Percentiles rank a stretch among this genome's conserved stretches.
Evolutionary conservation across 768 basidiomycete species (phyloP).

Genomic region (Tylopilus felleus): DNA sequence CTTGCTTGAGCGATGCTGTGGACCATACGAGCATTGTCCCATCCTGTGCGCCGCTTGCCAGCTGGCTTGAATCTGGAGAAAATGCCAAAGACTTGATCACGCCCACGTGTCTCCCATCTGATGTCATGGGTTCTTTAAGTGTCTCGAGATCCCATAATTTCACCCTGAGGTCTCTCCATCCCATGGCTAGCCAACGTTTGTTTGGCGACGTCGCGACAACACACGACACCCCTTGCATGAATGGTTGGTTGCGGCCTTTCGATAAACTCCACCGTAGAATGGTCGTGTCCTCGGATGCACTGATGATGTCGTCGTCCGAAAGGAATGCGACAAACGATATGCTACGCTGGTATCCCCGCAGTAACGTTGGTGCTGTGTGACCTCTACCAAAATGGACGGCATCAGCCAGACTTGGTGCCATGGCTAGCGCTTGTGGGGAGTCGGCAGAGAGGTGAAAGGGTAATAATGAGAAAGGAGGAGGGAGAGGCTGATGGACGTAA

Average conservation of each 20-base stretch:
- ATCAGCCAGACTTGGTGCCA: conserved; percentile 3
- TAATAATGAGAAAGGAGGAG: background rate
- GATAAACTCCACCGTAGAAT: conserved; percentile 18
- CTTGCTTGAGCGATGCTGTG: background rate
- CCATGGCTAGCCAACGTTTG: conserved; percentile 15
- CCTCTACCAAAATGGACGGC: background rate
- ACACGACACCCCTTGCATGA: conserved; percentile 4
- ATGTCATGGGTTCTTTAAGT: background rate
- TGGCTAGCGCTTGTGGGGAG: background rate
- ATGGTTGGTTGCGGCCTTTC: background rate
- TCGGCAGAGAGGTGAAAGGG: background rate
- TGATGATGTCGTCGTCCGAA: conserved; percentile 14
- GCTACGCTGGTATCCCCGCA: conserved; percentile 14
- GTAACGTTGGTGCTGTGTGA: background rate
- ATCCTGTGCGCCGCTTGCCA: conserved; percentile 18
- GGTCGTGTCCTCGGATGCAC: conserved; percentile 18
- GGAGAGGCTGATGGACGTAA: background rate
- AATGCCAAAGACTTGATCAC: conserved; percentile 16
- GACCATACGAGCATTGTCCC: conserved; percentile 20
- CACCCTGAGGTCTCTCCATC: conserved; percentile 15
- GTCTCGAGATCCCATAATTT: conserved; percentile 4
- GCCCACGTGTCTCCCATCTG: background rate
- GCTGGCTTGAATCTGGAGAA: conserved; percentile 14
- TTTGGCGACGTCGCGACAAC: conserved; percentile 8
- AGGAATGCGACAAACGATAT: conserved; percentile 18